Percentiles rank a stretch among this genome's conserved stretches.
Evolutionary conservation across 2,329 filamentous ascomycete genomes (phyloP).

Genomic region (Sporothrix dimorphospora): DNA sequence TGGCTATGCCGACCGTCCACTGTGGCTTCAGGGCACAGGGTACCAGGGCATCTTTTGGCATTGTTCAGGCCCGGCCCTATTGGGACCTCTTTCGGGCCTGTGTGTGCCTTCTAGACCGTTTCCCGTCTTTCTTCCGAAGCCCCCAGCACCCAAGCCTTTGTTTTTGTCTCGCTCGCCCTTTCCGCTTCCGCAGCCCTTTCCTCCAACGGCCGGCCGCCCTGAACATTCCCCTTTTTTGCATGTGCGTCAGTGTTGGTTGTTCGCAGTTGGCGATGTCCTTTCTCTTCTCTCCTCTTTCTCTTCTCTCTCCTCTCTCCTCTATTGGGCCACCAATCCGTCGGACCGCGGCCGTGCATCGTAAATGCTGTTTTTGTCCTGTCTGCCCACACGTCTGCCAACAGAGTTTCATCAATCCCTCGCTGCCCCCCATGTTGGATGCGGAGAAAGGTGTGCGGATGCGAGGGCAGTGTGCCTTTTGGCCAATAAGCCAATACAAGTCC

Average conservation of each 20-base stretch:
- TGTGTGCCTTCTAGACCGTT: too few species aligned
- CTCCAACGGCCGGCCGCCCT: neutral
- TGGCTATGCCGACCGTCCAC: neutral
- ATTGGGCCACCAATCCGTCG: neutral
- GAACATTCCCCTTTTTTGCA: neutral
- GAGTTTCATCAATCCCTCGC: neutral
- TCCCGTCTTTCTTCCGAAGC: neutral
- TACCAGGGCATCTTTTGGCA: neutral
- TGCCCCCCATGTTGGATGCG: constrained; percentile 15
- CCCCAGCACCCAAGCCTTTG: neutral
- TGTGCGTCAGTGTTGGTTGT: neutral
- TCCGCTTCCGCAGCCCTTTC: neutral
- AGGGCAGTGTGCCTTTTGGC: too few species aligned
- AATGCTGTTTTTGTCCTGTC: neutral
- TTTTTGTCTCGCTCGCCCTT: neutral
- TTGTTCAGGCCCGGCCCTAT: neutral
- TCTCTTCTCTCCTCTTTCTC: neutral
- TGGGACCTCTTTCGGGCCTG: neutral
- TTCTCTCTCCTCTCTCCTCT: neutral
- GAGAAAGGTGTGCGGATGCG: constrained; percentile 13
- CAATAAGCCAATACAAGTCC: too few species aligned
- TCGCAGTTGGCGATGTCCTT: neutral
- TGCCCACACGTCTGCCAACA: neutral
- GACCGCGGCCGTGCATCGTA: neutral
- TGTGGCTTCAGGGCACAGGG: too few species aligned